Evolutionary conservation across 192 early-diverging fungal genomes (phyloP).

Genomic region (Dissophora ornata): DNA sequence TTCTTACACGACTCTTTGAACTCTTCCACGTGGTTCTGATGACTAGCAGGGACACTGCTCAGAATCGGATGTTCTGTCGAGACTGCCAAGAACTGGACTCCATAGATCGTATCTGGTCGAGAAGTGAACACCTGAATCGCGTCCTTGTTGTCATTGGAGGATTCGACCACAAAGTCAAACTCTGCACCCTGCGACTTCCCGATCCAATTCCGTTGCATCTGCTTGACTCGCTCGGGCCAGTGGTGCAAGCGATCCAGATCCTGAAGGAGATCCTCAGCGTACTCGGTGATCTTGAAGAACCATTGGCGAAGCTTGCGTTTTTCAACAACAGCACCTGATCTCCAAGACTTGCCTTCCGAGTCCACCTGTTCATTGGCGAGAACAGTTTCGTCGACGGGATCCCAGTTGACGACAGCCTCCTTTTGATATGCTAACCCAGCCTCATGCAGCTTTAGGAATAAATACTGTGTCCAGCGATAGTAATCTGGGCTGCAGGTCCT

Average conservation of each 20-base stretch:
- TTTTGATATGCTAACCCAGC: conserved; percentile 89
- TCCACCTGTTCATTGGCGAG: conserved; percentile 97
- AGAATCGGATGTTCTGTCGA: conserved; percentile 74
- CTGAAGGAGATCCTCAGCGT: conserved; percentile 81
- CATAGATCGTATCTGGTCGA: conserved; percentile 80
- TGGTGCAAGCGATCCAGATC: conserved; percentile 79
- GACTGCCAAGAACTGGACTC: conserved; percentile 78
- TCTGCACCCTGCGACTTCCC: conserved; percentile 86
- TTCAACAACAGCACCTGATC: conserved; percentile 94
- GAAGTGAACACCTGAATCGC: conserved; percentile 79
- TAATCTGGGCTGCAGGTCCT: conserved; percentile 88
- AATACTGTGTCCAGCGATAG: conserved; percentile 94
- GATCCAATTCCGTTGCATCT: conserved; percentile 94
- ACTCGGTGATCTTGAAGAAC: conserved; percentile 91
- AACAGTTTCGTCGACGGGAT: conserved; percentile 95
- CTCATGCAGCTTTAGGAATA: conserved; percentile 84
- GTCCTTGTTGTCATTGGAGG: background rate
- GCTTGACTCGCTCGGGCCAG: conserved; percentile 92
- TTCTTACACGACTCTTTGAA: conserved; percentile 34
- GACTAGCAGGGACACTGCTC: conserved; percentile 24
- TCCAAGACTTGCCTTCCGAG: conserved; percentile 85
- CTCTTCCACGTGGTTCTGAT: conserved; percentile 16
- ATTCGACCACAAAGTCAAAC: conserved; percentile 64
- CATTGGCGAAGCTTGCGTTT: conserved; percentile 87
- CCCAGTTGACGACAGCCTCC: conserved; percentile 95